Conservation (phyloP, 1,284 basidiomycete species). For the Trametes versicolor region DNA sequence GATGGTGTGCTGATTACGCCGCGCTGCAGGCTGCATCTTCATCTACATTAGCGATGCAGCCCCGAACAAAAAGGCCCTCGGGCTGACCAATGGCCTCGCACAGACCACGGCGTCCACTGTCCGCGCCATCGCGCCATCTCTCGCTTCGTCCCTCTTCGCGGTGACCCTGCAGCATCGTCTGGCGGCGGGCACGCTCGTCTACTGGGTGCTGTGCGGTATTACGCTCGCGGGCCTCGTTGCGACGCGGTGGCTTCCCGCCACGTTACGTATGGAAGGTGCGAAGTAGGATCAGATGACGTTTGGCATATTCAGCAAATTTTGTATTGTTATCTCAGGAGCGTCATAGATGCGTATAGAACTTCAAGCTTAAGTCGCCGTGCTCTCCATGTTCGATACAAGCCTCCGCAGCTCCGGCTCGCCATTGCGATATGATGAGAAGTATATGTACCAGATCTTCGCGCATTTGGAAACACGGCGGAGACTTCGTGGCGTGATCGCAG, state of each 20-base stretch:
- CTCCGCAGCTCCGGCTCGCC: too few relatives aligned
- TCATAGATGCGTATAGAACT: neutral
- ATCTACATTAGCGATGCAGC: conserved; percentile 64
- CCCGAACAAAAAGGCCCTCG: conserved; percentile 69
- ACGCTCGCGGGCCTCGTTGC: conserved; percentile 23
- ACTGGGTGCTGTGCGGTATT: conserved; percentile 35
- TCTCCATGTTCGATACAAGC: neutral
- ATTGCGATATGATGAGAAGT: too few relatives aligned
- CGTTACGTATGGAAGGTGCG: conserved; percentile 13
- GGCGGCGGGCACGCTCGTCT: conserved; percentile 39
- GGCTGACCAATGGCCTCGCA: conserved; percentile 73
- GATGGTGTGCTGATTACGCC: neutral
- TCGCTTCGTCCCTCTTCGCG: conserved; percentile 71
- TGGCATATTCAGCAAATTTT: neutral
- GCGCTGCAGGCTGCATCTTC: conserved; percentile 41
- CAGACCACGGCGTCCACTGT: conserved; percentile 49
- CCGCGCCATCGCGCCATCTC: conserved; percentile 77
- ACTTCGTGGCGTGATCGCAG: too few relatives aligned
- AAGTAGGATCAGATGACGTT: neutral
- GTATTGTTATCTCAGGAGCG: neutral
- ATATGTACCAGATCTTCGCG: too few relatives aligned
- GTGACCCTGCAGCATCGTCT: conserved; percentile 58
- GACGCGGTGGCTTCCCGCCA: conserved; percentile 19
- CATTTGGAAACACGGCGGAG: too few relatives aligned
- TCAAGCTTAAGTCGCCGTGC: neutral